Base-by-base conservation (phyloP, 2,329 filamentous ascomycete species). In the Pleoardoris graminearum region DNA sequence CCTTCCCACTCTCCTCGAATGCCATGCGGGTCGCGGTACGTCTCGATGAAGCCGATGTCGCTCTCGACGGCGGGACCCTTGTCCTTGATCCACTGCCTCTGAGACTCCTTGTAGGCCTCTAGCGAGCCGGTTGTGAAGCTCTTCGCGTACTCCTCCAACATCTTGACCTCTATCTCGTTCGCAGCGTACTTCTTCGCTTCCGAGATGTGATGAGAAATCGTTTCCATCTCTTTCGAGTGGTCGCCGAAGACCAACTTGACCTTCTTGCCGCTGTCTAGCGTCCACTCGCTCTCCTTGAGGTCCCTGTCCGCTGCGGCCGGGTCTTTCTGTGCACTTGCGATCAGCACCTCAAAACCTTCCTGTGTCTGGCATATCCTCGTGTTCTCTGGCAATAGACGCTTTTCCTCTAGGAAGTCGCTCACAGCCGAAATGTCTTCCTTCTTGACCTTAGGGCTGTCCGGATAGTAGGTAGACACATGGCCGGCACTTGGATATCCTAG, bases 11-110 rank as follows among this genome's bases (percentile, higher is more conserved):
- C 80, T 10, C 78, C 78, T 37, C 80, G 76, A 16, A 80, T 77
- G 19, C 80, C 80, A 52, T 80, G 75, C 2, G 80, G 80, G 58
- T 83, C 81, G 41, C 80, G 70, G 60, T 82, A 82, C 0, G 80
- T 80, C 64, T 82, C 80, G 48, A 82, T 76, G 63, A 82, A 82
- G 6, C 80, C 80, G 53, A 82, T 77, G 42, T 81, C 79, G 8
- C 73, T 76, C 67, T 82, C 81, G 3, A 82, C 80, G 45, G 72
- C 69, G 0, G 80, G 76, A 3, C 76, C 75, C 55, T 78, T 80
- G 61, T 83, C 80, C 42, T 75, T 73, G 42, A 83, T 81, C 81
- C 81, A 83, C 17, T 74, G 75, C 22, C 76, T 72, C 59, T 82
- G 80, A 30, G 78, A 77, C 43, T 79, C 74, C 55, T 79, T 77